Base-by-base conservation (phyloP, 2,329 filamentous ascomycete species). In the Pestalotiopsis sp. region DNA sequence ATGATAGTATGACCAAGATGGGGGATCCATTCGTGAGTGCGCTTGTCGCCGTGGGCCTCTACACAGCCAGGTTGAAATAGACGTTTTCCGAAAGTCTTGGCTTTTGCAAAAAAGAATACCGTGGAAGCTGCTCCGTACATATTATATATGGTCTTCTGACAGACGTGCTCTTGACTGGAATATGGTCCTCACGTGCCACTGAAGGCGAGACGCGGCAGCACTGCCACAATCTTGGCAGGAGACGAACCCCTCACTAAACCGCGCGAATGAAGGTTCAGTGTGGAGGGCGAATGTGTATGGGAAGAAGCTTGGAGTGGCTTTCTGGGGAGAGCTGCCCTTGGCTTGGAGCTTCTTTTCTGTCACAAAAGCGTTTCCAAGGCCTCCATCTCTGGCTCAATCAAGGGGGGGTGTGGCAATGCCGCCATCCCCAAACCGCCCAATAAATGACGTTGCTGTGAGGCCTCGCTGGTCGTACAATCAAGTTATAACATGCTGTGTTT, bases 371-470 rank as follows among this genome's bases (percentile, higher is more conserved):
- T 52, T 52, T 49, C 41, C 45, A 17, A 45, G 41, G 41, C 45
- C 20, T 20, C 45, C 45, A 52, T n/a, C 17, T 9, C 17, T 52
- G 45, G 45, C 20, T 45, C 12, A 13, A 45, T 52, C 14, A 17
- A 52, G 20, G 45, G 25, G 23, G 41, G 61, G 58, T 64, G 70
- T 71, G 72, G 66, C 70, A 58, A 73, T 74, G 70, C 45, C 17
- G 72, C 38, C 57, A 11, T 62, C 62, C 25, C 58, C 64, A 69
- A 68, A 68, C 67, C 17, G 17, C 45, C 17, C 45, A 17, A 64
- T 73, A 72, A 76, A 77, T 77, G 75, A 77, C 75, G 75, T 76
- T 68, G 70, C 67, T 58, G 69, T 70, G 73, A 76, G 75, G 75
- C 74, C 75, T 77, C 74, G 73, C 64, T 57, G 20, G 45, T 20